Evolutionary conservation across 2,329 filamentous ascomycete genomes (phyloP).

Genomic region (Sporothrix globosa): DNA sequence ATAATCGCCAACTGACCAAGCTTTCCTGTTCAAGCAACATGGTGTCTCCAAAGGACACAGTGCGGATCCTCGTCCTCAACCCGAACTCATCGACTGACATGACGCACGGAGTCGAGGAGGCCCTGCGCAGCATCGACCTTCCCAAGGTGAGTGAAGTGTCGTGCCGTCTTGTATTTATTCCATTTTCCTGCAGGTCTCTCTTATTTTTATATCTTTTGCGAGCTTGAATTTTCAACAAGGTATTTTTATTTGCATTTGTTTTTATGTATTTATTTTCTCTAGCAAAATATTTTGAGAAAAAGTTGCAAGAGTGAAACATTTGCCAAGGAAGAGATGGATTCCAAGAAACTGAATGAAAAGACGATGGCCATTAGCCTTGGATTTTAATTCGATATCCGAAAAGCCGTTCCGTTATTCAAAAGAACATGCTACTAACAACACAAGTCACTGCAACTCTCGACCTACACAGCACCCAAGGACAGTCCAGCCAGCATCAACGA

Average conservation of each 20-base stretch:
- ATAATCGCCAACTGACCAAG: background rate
- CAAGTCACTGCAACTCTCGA: slow-evolving; percentile 56
- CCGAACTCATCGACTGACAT: slow-evolving; percentile 76
- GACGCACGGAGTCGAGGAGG: slow-evolving; percentile 65
- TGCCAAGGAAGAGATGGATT: background rate
- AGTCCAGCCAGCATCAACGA: slow-evolving; percentile 79
- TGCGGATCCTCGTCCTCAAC: slow-evolving; percentile 71
- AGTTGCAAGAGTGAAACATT: too few species aligned
- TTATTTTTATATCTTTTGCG: slow-evolving; percentile 7
- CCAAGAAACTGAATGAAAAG: too few species aligned
- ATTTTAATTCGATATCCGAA: too few species aligned
- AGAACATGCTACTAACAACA: background rate
- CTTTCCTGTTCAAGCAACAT: slow-evolving; percentile 5
- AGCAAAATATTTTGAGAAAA: background rate
- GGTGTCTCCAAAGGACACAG: slow-evolving; percentile 1
- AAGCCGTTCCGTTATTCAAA: too few species aligned
- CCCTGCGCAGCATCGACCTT: slow-evolving; percentile 51
- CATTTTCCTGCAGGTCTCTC: background rate
- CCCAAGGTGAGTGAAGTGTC: slow-evolving; percentile 42
- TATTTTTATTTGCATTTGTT: background rate
- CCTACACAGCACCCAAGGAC: slow-evolving; percentile 66
- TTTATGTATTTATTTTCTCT: background rate
- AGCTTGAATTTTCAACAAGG: background rate
- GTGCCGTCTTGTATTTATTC: background rate
- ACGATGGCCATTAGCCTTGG: too few species aligned